Evolutionary conservation across 2,329 filamentous ascomycete genomes (phyloP).

Genomic region (Aspergillus quadricinctus): DNA sequence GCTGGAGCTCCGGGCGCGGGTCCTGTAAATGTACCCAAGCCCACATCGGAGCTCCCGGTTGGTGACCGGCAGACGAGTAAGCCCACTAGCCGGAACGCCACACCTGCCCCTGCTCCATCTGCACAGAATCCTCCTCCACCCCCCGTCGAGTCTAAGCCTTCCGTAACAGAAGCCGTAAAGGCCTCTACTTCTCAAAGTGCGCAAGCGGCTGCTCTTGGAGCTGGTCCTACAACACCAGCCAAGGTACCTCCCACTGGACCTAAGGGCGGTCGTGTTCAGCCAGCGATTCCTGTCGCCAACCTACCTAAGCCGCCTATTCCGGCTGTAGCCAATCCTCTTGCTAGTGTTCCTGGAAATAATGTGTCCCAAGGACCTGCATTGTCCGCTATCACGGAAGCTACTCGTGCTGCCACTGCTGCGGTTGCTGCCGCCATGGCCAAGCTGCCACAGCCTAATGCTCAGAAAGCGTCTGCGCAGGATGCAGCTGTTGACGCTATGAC

Average conservation of each 20-base stretch:
- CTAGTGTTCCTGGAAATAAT: conserved; percentile 20
- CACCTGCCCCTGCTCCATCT: conserved; percentile 27
- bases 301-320: conserved; percentile 32
- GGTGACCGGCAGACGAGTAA: conserved; percentile 35
- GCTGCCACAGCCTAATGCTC: conserved; percentile 36
- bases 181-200: conserved; percentile 20
- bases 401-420: conserved; percentile 46
- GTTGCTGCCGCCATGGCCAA: conserved; percentile 52
- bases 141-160: conserved; percentile 37
- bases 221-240: conserved; percentile 16
- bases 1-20: conserved; percentile 26
- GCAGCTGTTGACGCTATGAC: conserved; percentile 40
- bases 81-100: conserved; percentile 30
- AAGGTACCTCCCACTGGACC: conserved; percentile 29
- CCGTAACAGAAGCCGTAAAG: conserved; percentile 34
- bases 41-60: conserved; percentile 42
- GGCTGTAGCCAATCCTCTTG: conserved; percentile 22
- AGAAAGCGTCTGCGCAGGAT: conserved; percentile 32
- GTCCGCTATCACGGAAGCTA: conserved; percentile 44
- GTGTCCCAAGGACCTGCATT: conserved; percentile 28
- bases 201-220: conserved; percentile 9
- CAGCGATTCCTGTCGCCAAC: conserved; percentile 43
- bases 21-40: conserved; percentile 27
- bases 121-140: conserved; percentile 31
- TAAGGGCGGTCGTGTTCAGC: conserved; percentile 41